Conservation (phyloP, 129 eudicot species). For the Heracleum sosnowskyi region DNA sequence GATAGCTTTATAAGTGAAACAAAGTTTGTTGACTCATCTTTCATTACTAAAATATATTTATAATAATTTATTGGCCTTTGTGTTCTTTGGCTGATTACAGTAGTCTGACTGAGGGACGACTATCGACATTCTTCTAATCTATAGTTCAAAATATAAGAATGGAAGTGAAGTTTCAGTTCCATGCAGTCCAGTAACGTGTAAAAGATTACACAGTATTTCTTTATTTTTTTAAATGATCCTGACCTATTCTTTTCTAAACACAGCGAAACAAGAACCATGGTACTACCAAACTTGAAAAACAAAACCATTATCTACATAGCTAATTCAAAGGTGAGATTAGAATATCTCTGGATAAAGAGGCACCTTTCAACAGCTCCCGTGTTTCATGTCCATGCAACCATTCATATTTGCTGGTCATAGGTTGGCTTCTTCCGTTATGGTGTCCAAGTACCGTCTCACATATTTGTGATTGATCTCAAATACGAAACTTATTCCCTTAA, state of each 20-base stretch:
- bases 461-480: conserved; percentile 66
- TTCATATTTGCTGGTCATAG: conserved; percentile 27
- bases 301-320: neutral
- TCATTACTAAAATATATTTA: no score
- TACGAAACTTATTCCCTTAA: conserved; percentile 68
- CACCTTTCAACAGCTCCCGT: conserved; percentile 20
- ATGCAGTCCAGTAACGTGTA: no score
- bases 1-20: no score
- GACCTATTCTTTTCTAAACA: neutral
- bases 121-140: no score
- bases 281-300: neutral
- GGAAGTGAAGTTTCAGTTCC: no score
- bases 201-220: no score
- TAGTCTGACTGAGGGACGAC: no score
- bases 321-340: neutral
- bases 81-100: no score
- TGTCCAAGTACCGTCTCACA: conserved; percentile 31
- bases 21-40: no score
- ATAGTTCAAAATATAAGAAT: no score
- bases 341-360: conserved; percentile 5
- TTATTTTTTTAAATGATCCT: no score
- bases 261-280: neutral
- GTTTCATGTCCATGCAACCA: conserved; percentile 23
- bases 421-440: conserved; percentile 19
- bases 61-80: no score